Percentiles rank a stretch among this genome's conserved stretches.
These are phyloP conservation scores for Blastobotrys proliferans DNA, from an alignment of 1,139 yeast genomes.

Conservation along the genomic window DNA sequence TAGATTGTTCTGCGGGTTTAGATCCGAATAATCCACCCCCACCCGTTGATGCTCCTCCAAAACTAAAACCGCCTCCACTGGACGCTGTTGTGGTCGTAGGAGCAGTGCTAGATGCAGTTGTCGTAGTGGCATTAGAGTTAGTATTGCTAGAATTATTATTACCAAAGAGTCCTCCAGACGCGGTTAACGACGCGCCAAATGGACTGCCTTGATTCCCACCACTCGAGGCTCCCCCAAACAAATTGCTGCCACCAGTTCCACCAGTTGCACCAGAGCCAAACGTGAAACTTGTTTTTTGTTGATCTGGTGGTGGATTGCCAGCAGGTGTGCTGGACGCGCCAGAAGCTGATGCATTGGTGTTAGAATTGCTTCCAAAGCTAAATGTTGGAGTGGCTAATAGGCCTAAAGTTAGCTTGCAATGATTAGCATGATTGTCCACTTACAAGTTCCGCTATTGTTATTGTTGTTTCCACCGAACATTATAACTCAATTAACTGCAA, in stretches of 20 bases:
- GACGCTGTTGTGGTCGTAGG: slow-evolving; percentile 6
- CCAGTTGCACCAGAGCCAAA: no score
- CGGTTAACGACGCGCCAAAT: slow-evolving; percentile 10
- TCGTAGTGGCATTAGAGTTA: neutral
- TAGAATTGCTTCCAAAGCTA: no score
- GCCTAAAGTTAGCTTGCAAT: no score
- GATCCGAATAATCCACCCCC: slow-evolving; percentile 17
- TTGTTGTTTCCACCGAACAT: slow-evolving; percentile 10
- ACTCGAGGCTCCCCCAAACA: slow-evolving; percentile 4
- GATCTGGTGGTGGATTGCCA: slow-evolving; percentile 13
- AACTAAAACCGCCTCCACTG: slow-evolving; percentile 5
- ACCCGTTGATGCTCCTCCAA: neutral
- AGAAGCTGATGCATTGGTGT: no score
- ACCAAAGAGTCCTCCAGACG: slow-evolving; percentile 10
- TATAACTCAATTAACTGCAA: no score
- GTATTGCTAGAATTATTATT: slow-evolving; percentile 1
- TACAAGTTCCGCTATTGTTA: slow-evolving; percentile 16
- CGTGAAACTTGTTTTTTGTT: neutral
- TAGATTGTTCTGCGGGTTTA: slow-evolving; percentile 2
- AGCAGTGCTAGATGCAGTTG: neutral
- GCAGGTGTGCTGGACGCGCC: slow-evolving; percentile 18
- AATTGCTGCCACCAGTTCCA: slow-evolving; percentile 8
- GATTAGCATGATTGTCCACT: no score
- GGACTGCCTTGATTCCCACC: neutral
- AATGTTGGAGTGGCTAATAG: no score